Conservation (phyloP, 108 stramenopile genomes). For the Cyclotella cryptica region DNA sequence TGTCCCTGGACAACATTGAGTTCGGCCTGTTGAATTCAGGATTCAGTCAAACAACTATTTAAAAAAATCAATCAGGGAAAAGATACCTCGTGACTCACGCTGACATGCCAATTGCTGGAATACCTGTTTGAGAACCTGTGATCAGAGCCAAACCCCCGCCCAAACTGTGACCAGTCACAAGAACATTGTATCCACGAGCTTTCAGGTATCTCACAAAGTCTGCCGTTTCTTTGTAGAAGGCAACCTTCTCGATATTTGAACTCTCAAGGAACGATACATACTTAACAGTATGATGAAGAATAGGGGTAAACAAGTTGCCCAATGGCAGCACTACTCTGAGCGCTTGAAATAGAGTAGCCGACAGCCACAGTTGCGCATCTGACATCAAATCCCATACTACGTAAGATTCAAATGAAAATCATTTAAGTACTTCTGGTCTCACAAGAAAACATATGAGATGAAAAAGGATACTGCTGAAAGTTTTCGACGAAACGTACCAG, state of each 20-base stretch:
- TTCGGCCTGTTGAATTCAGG: slow-evolving; percentile 22
- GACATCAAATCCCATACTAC: slow-evolving; percentile 62
- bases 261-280: slow-evolving; percentile 36
- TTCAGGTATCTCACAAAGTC: slow-evolving; percentile 31
- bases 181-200: slow-evolving; percentile 9
- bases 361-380: slow-evolving; percentile 79
- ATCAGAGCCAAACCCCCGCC: slow-evolving; percentile 54
- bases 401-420: no score
- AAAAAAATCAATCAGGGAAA: no score
- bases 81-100: no score
- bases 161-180: slow-evolving; percentile 32
- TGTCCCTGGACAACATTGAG: slow-evolving; percentile 52
- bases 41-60: neutral
- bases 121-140: slow-evolving; percentile 49
- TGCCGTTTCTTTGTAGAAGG: slow-evolving; percentile 49
- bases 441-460: no score
- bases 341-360: slow-evolving; percentile 67
- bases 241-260: slow-evolving; percentile 32
- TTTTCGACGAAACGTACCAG: neutral
- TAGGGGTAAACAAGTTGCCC: slow-evolving; percentile 52
- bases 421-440: no score
- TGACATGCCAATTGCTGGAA: slow-evolving; percentile 43
- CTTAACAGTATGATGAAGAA: slow-evolving; percentile 37
- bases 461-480: no score
- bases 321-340: slow-evolving; percentile 66